Conservation (phyloP, 1,284 basidiomycete genomes). For the Golubevia sp. region DNA sequence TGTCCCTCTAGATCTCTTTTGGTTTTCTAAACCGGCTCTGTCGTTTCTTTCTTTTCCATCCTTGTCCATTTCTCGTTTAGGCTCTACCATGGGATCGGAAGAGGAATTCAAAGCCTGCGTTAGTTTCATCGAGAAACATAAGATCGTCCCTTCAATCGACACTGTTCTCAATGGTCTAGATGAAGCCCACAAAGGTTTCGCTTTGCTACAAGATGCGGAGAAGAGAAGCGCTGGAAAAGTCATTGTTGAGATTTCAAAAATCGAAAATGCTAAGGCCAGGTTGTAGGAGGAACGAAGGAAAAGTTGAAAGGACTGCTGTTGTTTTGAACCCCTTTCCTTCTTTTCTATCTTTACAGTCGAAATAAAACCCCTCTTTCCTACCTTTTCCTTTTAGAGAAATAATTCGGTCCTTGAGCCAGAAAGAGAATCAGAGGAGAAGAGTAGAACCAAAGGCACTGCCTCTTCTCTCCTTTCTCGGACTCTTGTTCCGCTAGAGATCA, state of each 20-base stretch:
- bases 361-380: no score
- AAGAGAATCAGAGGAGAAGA: no score
- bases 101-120: slow-evolving; percentile 39
- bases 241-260: slow-evolving; percentile 20
- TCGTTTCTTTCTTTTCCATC: slow-evolving; percentile 3
- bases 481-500: no score
- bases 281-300: slow-evolving; percentile 7
- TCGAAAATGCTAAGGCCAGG: slow-evolving; percentile 14
- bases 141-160: slow-evolving; percentile 46
- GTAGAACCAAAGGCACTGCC: no score
- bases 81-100: slow-evolving; percentile 46
- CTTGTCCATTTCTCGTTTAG: slow-evolving; percentile 4
- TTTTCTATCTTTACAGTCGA: no score
- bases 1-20: no score
- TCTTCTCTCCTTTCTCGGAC: no score
- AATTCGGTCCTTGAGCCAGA: no score
- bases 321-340: neutral
- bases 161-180: slow-evolving; percentile 45
- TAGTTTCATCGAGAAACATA: slow-evolving; percentile 45
- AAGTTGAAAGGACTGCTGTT: neutral
- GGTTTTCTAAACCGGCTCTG: no score
- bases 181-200: slow-evolving; percentile 32
- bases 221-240: slow-evolving; percentile 53
- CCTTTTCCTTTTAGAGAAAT: no score
- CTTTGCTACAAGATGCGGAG: slow-evolving; percentile 38